Evolutionary conservation across 2,329 filamentous ascomycete species (phyloP), one percentile per base, ranked within the genome.

Genomic region (Talaromyces islandicus): DNA sequence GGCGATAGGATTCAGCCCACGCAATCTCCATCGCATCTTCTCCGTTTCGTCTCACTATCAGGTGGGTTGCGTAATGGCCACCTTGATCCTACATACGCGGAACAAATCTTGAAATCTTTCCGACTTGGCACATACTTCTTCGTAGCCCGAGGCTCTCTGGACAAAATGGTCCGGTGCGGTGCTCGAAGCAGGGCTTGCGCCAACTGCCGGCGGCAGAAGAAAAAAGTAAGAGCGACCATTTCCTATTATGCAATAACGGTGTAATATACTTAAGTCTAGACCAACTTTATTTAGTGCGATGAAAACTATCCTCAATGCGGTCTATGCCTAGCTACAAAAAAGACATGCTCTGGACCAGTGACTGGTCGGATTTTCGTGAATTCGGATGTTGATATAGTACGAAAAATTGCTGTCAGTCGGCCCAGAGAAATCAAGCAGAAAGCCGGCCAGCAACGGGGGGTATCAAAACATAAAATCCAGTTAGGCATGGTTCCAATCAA

Each of bases 111-210:
- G 7, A 2, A 7, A 38, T 17, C 1, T n/a, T 7, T 38, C 32
- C 3, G 12, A 35, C 4, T 38, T 38, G 7, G 5, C 3, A 38
- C 25, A 14, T 9, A 29, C 14, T 27, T 27, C 29, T 32, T 32
- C 14, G 7, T n/a, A 29, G 7, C 50, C 50, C 12, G 32, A 1
- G 12, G 11, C 17, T 1, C 4, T 53, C 12, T 19, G 25, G 14
- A 4, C n/a, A 57, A 27, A n/a, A 60, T 60, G 58, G 58, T 43
- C 30, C 50, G 54, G 19, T 17, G n/a, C 10, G 19, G 35, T n/a
- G 54, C 53, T 52, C 46, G 58, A 51, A 60, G 58, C 54, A 60
- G 56, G 56, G 58, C 53, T 17, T 60, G 58, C 10, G 46, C 46
- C 24, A 30, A 38, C 24, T 60, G 58, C 41, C 54, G 58, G 14